Base-by-base conservation (phyloP, 2,329 filamentous ascomycete species). In the Scytalidium sp. region DNA sequence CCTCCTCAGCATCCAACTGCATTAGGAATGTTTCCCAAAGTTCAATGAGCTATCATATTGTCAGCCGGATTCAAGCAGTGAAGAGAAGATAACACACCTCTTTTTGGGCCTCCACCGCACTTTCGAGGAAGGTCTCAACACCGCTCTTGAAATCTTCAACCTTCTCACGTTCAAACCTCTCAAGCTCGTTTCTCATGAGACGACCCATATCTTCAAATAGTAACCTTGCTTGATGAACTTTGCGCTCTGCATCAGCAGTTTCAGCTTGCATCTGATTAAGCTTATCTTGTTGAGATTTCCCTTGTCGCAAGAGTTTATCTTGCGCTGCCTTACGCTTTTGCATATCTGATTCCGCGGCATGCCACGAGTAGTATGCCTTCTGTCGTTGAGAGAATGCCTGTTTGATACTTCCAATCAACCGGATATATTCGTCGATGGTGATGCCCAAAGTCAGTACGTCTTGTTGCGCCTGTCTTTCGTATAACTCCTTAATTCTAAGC, bases 91-190 rank as follows among this genome's bases (percentile, higher is more conserved):
- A 40, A 70, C 81, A 69, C 67, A 94, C 93, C 85, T 99, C 94
- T 72, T 99, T 99, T 74, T 99, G 94, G 49, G 93, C 94, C 71
- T 99, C 94, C 3, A 99, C 91, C 3, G 94, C 90, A 63, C 94
- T 92, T 75, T 99, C 94, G 60, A 99, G 71, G 71, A 96, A 99
- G 1, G 94, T 99, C 74, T 99, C 94, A 2, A 99, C 92, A 0
- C 92, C 93, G 55, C 88, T 94, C 77, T 99, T 99, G 70, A 99
- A 99, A 67, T 99, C 94, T 67, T 99, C 94, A 3, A 99, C 94
- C 75, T 99, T 99, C 71, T 99, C 94, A 61, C 82, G 83, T 73
- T 99, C 94, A 64, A 99, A 99, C 17, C 92, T 80, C 62, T 97
- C 94, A 58, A 99, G 76, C 69, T 99, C 94, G 29, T 79, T 79